Percentiles rank a stretch among this genome's conserved stretches.
Evolutionary conservation across 768 basidiomycete species (phyloP).

Genomic region (Russula earlei): DNA sequence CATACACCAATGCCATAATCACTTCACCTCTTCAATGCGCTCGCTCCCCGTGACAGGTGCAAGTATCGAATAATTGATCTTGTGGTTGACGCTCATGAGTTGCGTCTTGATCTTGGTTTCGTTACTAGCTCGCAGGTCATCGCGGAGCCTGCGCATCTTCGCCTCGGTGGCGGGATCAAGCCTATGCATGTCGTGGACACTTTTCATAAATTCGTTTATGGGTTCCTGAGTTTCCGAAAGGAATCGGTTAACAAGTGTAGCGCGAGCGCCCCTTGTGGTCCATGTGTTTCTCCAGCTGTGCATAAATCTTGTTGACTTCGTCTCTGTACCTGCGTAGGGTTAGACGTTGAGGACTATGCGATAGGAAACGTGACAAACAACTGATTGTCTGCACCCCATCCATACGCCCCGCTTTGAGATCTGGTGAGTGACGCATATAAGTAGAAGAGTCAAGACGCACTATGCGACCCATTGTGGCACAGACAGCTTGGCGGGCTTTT

Average conservation of each 20-base stretch:
- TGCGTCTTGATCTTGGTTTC: constrained; percentile 8
- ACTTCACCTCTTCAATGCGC: constrained; percentile 4
- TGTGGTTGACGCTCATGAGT: constrained; percentile 11
- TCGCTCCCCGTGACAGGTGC: constrained; percentile 10
- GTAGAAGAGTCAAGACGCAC: constrained; percentile 2
- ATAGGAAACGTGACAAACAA: not conserved
- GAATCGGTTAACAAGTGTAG: not conserved
- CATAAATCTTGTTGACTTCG: not conserved
- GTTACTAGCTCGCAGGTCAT: not conserved
- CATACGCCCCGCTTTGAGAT: constrained; percentile 18
- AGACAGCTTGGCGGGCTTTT: constrained; percentile 10
- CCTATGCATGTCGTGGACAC: not conserved
- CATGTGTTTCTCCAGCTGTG: constrained; percentile 7
- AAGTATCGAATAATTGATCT: constrained; percentile 5
- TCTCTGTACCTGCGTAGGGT: constrained; percentile 2
- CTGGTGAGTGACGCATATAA: too few species aligned
- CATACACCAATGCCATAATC: not conserved
- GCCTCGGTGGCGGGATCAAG: constrained; percentile 1
- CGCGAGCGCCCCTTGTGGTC: not conserved
- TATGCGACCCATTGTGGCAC: constrained; percentile 15
- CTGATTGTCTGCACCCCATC: constrained; percentile 16
- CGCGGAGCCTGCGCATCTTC: constrained; percentile 14
- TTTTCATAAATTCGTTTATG: not conserved
- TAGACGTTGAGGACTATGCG: not conserved
- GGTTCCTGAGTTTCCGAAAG: constrained; percentile 1